Conservation (phyloP, 1,284 basidiomycete species). For the Schizophyllum commune region DNA sequence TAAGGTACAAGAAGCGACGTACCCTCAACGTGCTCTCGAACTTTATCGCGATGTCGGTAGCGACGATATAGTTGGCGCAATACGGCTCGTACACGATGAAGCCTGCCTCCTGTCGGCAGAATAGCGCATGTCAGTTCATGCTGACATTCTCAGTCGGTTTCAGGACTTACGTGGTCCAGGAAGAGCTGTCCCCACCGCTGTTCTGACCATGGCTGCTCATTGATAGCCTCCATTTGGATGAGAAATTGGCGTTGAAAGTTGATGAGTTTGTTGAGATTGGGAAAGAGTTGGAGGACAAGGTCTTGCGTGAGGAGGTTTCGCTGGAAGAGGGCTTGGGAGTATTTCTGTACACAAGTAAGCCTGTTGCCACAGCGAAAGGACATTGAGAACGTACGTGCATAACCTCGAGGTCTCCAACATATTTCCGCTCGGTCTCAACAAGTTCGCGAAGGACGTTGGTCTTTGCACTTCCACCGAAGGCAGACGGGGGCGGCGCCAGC, state of each 20-base stretch:
- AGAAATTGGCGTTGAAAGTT: conserved; percentile 97
- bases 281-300: conserved; percentile 93
- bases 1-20: neutral
- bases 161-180: conserved; percentile 63
- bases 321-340: conserved; percentile 72
- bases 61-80: conserved; percentile 77
- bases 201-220: conserved; percentile 78
- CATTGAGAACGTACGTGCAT: conserved; percentile 65
- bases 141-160: conserved; percentile 28
- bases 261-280: conserved; percentile 90
- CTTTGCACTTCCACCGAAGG: conserved; percentile 59
- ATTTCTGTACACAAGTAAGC: conserved; percentile 47
- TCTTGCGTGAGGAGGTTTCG: conserved; percentile 87
- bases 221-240: conserved; percentile 86
- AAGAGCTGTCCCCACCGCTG: conserved; percentile 88
- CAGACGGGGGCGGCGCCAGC: conserved; percentile 32
- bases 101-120: conserved; percentile 70
- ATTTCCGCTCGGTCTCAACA: conserved; percentile 93
- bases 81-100: conserved; percentile 96
- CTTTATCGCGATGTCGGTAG: neutral
- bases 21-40: conserved; percentile 46
- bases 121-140: conserved; percentile 22
- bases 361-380: neutral
- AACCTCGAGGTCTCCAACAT: conserved; percentile 95
- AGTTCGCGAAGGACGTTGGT: conserved; percentile 82